Evolutionary conservation across 2,329 filamentous ascomycete genomes (phyloP).

Genomic region (Fonsecaea monophora): DNA sequence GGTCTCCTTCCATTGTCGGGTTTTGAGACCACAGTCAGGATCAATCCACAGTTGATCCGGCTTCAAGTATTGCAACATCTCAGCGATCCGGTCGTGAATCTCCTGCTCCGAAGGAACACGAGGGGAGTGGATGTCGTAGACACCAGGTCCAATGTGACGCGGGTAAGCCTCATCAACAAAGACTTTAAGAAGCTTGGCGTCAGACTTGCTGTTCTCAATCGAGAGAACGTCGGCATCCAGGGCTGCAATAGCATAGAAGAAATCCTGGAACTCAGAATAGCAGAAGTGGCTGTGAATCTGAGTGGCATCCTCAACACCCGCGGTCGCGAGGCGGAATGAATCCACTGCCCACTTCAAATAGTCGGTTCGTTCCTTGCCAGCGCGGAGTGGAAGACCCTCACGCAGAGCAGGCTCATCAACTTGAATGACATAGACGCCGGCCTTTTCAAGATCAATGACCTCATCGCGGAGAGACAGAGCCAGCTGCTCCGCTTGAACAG

Average conservation of each 20-base stretch:
- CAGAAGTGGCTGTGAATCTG: slow-evolving; percentile 99
- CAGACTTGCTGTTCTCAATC: slow-evolving; percentile 99
- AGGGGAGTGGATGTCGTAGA: slow-evolving; percentile 99
- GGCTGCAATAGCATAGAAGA: slow-evolving; percentile 99
- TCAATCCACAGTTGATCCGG: slow-evolving; percentile 99
- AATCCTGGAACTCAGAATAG: slow-evolving; percentile 99
- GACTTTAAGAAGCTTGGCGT: slow-evolving; percentile 98
- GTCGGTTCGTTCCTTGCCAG: slow-evolving; percentile 91
- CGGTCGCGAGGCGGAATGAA: slow-evolving; percentile 94
- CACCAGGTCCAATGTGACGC: slow-evolving; percentile 97
- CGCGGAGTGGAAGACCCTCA: slow-evolving; percentile 96
- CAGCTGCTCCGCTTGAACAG: slow-evolving; percentile 97
- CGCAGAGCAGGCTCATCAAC: slow-evolving; percentile 98
- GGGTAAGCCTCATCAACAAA: slow-evolving; percentile 98
- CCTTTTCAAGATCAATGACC: slow-evolving; percentile 96
- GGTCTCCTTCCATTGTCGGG: slow-evolving; percentile 97
- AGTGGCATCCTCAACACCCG: slow-evolving; percentile 91
- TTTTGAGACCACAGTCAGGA: slow-evolving; percentile 99
- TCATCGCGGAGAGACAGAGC: slow-evolving; percentile 98
- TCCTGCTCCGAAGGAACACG: slow-evolving; percentile 97
- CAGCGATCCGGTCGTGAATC: slow-evolving; percentile 95
- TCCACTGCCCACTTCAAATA: slow-evolving; percentile 98
- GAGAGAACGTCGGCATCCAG: slow-evolving; percentile 97
- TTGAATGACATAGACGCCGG: slow-evolving; percentile 97
- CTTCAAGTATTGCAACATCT: slow-evolving; percentile 98